Evolutionary conservation across 306 rosid genomes (phyloP).

Genomic region (Fragaria ananassa): DNA sequence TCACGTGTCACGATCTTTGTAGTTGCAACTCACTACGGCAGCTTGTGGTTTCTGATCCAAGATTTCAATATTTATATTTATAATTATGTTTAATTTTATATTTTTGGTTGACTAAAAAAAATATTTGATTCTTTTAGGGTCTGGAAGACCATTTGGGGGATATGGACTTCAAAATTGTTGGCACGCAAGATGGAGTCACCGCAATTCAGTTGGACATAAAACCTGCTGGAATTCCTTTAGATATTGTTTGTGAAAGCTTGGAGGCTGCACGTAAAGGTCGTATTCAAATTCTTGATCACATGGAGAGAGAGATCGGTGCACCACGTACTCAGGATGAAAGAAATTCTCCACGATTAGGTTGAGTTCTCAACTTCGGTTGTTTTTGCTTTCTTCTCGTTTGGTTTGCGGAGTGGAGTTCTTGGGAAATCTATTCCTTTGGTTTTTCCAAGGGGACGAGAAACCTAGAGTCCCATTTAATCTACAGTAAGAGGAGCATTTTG

Average conservation of each 20-base stretch:
- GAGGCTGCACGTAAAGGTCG: conserved; percentile 93
- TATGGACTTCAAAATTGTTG: conserved; percentile 96
- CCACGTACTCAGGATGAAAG: conserved; percentile 53
- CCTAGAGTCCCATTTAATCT: not conserved
- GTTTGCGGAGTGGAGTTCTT: not conserved
- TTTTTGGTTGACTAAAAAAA: not conserved
- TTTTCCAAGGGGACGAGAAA: not conserved
- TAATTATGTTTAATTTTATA: not conserved
- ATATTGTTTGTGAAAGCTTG: conserved; percentile 78
- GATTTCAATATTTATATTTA: not conserved
- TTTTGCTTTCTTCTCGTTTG: conserved; percentile 11
- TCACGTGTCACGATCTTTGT: not conserved
- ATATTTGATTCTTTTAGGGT: conserved; percentile 46
- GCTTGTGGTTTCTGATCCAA: conserved; percentile 6
- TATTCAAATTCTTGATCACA: conserved; percentile 77
- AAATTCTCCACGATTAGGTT: conserved; percentile 79
- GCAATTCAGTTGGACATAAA: conserved; percentile 93
- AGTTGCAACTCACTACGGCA: not conserved
- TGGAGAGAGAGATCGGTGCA: conserved; percentile 71
- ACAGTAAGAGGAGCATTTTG: not conserved
- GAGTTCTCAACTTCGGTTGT: conserved; percentile 8
- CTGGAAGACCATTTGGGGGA: conserved; percentile 98
- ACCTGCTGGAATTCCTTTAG: conserved; percentile 96
- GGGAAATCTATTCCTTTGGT: not conserved
- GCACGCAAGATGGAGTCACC: conserved; percentile 79